Conservation (phyloP, 2,329 filamentous ascomycete genomes). For the Botryotinia convoluta region DNA sequence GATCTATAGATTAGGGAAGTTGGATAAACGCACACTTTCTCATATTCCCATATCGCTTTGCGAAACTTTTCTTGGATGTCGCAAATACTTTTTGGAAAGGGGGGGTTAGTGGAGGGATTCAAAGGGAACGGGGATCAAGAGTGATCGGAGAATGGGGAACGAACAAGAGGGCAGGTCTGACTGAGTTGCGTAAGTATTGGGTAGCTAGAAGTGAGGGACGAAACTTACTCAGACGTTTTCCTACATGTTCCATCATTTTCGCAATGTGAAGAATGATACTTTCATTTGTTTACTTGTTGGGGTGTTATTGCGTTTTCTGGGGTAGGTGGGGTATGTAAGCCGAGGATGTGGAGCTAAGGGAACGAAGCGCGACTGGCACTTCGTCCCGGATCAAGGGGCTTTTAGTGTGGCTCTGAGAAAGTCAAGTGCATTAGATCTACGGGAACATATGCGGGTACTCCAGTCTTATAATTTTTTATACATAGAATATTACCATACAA, state of each 20-base stretch:
- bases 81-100: slow-evolving; percentile 66
- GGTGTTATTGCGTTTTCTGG: slow-evolving; percentile 2
- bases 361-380: not conserved
- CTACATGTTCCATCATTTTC: slow-evolving; percentile 10
- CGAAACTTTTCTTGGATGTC: slow-evolving; percentile 95
- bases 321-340: slow-evolving; percentile 17
- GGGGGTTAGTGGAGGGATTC: slow-evolving; percentile 5
- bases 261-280: not conserved
- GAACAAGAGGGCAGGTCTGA: slow-evolving; percentile 9
- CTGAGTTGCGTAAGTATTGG: not conserved
- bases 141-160: not conserved
- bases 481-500: slow-evolving; percentile 26
- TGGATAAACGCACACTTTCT: slow-evolving; percentile 62
- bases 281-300: not conserved
- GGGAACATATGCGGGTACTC: not conserved
- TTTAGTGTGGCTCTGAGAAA: not conserved
- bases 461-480: not conserved
- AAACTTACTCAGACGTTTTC: slow-evolving; percentile 15
- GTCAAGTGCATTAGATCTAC: not conserved
- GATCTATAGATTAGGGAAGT: not conserved
- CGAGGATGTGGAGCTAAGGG: slow-evolving; percentile 11
- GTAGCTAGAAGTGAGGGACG: too few relatives aligned
- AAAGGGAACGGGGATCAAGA: not conserved
- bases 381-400: not conserved
- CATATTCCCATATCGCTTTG: slow-evolving; percentile 76